Conservation (phyloP, 2,329 filamentous ascomycete genomes). For the Arthrobotrys megalospora region DNA sequence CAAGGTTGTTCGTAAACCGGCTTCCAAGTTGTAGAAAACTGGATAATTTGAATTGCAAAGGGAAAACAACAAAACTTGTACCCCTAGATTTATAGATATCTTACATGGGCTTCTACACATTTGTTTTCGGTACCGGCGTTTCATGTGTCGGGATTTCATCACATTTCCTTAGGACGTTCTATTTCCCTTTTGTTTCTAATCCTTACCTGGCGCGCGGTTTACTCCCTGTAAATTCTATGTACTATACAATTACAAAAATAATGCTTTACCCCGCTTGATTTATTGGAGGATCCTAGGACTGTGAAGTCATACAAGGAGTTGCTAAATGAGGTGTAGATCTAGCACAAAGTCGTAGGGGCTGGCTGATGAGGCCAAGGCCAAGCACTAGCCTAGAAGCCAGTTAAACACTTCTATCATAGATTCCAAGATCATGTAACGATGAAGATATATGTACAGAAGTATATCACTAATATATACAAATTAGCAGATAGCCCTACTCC, state of each 20-base stretch:
- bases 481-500: neutral
- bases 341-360: too few relatives aligned
- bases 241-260: neutral
- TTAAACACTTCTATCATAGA: neutral
- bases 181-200: neutral
- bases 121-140: conserved; percentile 11
- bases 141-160: neutral
- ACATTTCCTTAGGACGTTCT: neutral
- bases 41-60: neutral
- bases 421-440: neutral
- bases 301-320: too few relatives aligned
- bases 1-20: conserved; percentile 78
- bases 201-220: neutral
- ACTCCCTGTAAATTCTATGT: neutral
- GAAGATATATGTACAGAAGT: conserved; percentile 5
- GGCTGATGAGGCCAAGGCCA: too few relatives aligned
- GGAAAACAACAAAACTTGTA: neutral
- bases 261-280: too few relatives aligned
- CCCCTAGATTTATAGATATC: conserved; percentile 7
- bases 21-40: conserved; percentile 68
- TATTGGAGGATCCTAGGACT: too few relatives aligned
- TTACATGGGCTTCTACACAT: neutral
- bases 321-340: too few relatives aligned
- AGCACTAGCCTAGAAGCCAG: too few relatives aligned
- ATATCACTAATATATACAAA: neutral